phyloP scores from a whole-genome alignment of 192 early-diverging fungal genomes.

The Funneliformis mosseae region DNA sequence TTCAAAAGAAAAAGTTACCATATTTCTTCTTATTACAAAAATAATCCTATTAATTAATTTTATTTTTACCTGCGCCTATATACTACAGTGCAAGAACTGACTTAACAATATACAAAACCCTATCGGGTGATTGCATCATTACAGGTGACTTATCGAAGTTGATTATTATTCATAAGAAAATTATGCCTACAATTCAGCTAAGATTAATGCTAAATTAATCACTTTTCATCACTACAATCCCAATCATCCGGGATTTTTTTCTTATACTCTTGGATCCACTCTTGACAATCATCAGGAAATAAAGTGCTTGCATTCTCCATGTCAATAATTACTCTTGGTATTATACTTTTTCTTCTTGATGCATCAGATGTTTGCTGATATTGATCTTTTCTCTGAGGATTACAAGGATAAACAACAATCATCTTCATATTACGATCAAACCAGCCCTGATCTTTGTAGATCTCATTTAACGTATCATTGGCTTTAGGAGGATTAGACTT shows the following conservation, averaged over 20 bases:
- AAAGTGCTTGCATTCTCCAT: background rate
- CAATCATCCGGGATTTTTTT: background rate
- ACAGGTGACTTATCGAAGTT: too few relatives aligned
- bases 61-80: too few relatives aligned
- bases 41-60: too few relatives aligned
- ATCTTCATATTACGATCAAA: background rate
- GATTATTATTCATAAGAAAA: too few relatives aligned
- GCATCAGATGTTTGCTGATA: background rate
- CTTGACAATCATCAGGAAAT: background rate
- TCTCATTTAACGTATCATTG: background rate
- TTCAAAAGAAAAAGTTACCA: too few relatives aligned
- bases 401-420: background rate
- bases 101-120: too few relatives aligned
- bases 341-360: background rate
- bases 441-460: background rate
- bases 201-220: background rate
- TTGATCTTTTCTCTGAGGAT: background rate
- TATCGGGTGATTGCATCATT: too few relatives aligned
- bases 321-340: conserved; percentile 6
- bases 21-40: too few relatives aligned
- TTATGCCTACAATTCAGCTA: too few relatives aligned
- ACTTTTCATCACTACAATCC: background rate
- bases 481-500: background rate
- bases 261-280: background rate
- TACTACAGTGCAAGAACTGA: too few relatives aligned